A percentile compares a stretch with the other conserved stretches of the same genome.
Evolutionary conservation across 2,329 filamentous ascomycete genomes (phyloP).

Genomic region (Cordyceps cateniannulata): DNA sequence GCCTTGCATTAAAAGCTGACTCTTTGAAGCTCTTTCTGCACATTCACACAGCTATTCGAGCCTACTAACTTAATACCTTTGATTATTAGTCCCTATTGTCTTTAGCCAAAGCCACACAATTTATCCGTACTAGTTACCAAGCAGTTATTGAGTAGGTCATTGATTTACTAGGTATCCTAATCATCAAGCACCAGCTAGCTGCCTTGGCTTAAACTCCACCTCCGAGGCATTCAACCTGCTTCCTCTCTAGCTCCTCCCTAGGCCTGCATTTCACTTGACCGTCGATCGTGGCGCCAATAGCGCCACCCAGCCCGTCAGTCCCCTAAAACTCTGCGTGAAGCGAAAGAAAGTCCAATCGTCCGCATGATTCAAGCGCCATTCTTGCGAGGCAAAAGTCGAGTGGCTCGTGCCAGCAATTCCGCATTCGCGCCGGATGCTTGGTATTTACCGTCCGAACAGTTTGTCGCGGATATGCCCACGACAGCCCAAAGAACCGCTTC

Average conservation of each 20-base stretch:
- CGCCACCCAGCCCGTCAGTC: not conserved
- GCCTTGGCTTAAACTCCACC: not conserved
- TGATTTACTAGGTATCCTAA: too few relatives aligned
- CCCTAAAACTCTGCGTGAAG: constrained; percentile 8
- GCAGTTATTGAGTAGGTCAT: too few relatives aligned
- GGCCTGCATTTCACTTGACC: not conserved
- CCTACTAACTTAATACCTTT: not conserved
- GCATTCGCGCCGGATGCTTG: constrained; percentile 7
- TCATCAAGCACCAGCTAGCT: not conserved
- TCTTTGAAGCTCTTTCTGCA: not conserved
- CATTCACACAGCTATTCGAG: not conserved
- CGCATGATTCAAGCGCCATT: constrained; percentile 3
- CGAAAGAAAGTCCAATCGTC: not conserved
- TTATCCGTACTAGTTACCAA: too few relatives aligned
- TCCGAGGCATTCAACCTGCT: not conserved
- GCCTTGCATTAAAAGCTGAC: not conserved
- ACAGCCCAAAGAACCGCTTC: constrained; percentile 3
- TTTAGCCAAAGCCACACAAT: not conserved
- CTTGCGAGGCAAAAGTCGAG: constrained; percentile 14
- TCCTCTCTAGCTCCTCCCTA: not conserved
- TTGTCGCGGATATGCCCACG: constrained; percentile 1
- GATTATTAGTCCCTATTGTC: too few relatives aligned
- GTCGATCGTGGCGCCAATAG: not conserved
- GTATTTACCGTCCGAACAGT: not conserved
- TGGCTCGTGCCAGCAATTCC: constrained; percentile 13